Base-by-base conservation (phyloP, 768 basidiomycete species). In the Porpolomopsis calyptriformis region DNA sequence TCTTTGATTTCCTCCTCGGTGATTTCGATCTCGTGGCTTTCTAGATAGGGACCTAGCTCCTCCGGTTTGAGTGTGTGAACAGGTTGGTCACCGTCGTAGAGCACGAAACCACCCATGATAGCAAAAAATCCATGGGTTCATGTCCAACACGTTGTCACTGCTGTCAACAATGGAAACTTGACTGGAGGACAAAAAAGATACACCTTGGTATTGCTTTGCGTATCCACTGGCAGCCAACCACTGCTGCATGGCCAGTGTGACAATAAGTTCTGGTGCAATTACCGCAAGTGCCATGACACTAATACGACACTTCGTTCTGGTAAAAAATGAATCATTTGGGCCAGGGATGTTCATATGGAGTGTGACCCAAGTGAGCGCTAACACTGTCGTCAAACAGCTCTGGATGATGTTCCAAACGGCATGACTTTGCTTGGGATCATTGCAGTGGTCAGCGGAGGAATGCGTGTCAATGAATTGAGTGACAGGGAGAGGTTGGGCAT, bases 261-360 rank as follows among this genome's bases (percentile, higher is more conserved):
- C 48, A 1, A 58, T 52, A 0, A 61, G 14, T 20, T 59, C 58
- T 1, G 59, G 57, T 18, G 56, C 52, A n/a, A 61, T 20, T 2
- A 59, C 18, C 12, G 52, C 58, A 1, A 53, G 3, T 4, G 51
- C 3, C 33, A 57, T 56, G 1, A 54, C 46, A 5, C 46, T 37
- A 22, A 54, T 25, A 3, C 52, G 53, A 3, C 33, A 41, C 1
- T 35, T 1, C 2, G 39, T 12, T 36, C 23, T 22, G 2, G 23
- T 26, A 11, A 25, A 10, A 19, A n/a, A 23, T 10, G 27, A 38
- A 29, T 33, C 37, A 3, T 16, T 9, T 1, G 49, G 16, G 5
- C 27, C 35, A 0, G 54, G 61, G 16, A 61, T 49, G 29, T 63
- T 59, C 0, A 58, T 60, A 37, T 62, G 58, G 8, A 59, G 45